Evolutionary conservation across 345 rosid genomes (phyloP).

Genomic region (Raphanus raphanistrum): DNA sequence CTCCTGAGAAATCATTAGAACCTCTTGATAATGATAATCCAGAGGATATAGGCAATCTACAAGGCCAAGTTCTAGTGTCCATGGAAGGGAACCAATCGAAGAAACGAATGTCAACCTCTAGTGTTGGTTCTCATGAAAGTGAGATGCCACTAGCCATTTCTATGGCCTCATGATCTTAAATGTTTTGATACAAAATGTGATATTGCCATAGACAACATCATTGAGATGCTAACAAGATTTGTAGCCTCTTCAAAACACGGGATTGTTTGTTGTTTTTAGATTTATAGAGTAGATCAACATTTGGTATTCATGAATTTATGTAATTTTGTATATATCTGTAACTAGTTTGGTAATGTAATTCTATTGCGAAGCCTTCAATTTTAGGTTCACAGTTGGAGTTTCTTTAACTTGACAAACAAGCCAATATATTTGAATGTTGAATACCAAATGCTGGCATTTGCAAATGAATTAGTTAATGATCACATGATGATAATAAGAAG

Average conservation of each 20-base stretch:
- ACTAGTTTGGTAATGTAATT: slow-evolving; percentile 28
- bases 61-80: slow-evolving; percentile 31
- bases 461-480: not conserved
- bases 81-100: slow-evolving; percentile 34
- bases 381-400: not conserved
- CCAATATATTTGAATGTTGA: slow-evolving; percentile 17
- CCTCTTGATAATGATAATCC: slow-evolving; percentile 15
- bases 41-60: slow-evolving; percentile 20
- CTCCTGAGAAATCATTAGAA: slow-evolving; percentile 25
- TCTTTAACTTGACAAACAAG: not conserved
- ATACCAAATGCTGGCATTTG: not conserved
- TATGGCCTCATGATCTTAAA: slow-evolving; percentile 37
- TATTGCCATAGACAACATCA: slow-evolving; percentile 18
- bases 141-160: slow-evolving; percentile 47
- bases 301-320: slow-evolving; percentile 10
- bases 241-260: slow-evolving; percentile 22
- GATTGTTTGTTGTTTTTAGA: slow-evolving; percentile 4
- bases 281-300: slow-evolving; percentile 31
- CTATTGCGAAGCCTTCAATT: not conserved
- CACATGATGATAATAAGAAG: not conserved
- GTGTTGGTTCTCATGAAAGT: slow-evolving; percentile 40
- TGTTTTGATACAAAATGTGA: not conserved
- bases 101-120: slow-evolving; percentile 40
- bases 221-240: slow-evolving; percentile 10
- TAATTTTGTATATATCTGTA: slow-evolving; percentile 21